Conservation (phyloP, 2,329 filamentous ascomycete species). For the Arthroderma sp. region DNA sequence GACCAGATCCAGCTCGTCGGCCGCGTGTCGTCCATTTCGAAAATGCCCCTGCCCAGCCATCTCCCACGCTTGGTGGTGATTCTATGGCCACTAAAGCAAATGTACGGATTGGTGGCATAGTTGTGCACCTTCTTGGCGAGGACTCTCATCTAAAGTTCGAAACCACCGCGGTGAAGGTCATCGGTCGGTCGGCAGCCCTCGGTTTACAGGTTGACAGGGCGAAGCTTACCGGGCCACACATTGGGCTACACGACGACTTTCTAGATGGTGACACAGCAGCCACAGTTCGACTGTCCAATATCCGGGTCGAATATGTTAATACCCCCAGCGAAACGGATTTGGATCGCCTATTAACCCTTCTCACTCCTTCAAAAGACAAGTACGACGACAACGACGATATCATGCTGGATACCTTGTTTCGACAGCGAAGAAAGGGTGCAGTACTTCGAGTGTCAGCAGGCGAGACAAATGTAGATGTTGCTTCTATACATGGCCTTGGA, state of each 20-base stretch:
- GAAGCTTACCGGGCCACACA: conserved; percentile 58
- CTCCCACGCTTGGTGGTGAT: background rate
- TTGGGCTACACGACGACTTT: conserved; percentile 31
- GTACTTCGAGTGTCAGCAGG: conserved; percentile 61
- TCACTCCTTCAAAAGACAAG: conserved; percentile 83
- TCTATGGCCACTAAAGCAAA: conserved; percentile 48
- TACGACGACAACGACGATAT: conserved; percentile 88
- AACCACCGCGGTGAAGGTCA: conserved; percentile 69
- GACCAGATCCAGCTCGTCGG: conserved; percentile 19
- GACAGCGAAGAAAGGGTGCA: conserved; percentile 74
- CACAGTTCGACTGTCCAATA: conserved; percentile 48
- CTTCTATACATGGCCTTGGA: conserved; percentile 50
- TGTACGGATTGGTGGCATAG: conserved; percentile 60
- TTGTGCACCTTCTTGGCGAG: conserved; percentile 63
- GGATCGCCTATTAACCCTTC: conserved; percentile 65
- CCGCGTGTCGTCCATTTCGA: conserved; percentile 46
- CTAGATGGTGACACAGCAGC: conserved; percentile 40
- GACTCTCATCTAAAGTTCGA: conserved; percentile 61
- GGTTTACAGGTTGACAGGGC: conserved; percentile 63
- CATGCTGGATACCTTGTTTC: conserved; percentile 77
- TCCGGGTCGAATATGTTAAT: conserved; percentile 59
- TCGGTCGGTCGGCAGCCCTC: conserved; percentile 59
- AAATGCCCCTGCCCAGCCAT: conserved; percentile 21
- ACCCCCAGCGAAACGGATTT: conserved; percentile 68
- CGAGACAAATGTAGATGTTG: conserved; percentile 48